Base-by-base conservation (phyloP, 768 basidiomycete genomes). In the Calvatia gigantea region DNA sequence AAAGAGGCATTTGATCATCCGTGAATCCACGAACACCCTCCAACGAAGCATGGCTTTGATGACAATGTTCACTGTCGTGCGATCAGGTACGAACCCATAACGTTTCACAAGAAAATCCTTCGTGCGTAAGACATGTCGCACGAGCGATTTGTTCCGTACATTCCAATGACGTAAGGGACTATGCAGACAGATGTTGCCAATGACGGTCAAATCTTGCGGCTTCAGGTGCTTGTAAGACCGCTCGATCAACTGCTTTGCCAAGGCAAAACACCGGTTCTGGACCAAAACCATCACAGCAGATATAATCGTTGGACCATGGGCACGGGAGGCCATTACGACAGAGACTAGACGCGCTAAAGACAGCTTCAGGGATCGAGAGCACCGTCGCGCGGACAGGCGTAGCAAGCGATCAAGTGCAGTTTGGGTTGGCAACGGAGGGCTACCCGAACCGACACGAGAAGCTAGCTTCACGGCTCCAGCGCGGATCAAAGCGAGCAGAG, bases 1-100 rank as follows among this genome's bases (percentile, higher is more conserved):
- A 55, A 91, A 89, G n/a, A 91, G 64, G 19, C 64, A 70, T 35
- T 81, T 76, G 42, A 89, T 65, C 52, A 73, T 73, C 15, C 53
- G 38, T 3, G 69, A 60, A 57, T 79, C 73, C 41, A 87, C 67
- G 17, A 69, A 70, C 0, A 63, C 58, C 29, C 69, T 70, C 81
- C 84, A 86, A 15, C 68, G 66, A 56, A 92, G 66, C 58, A 86
- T 70, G 6, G 76, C 78, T 64, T 84, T 85, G 57, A 89, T 56
- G 41, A 91, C 49, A 44, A 91, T 80, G 62, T 92, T 91, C 53
- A 80, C 70, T 4, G 91, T 91, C 35, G 87, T 73, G 8, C 84
- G 76, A 65, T 93, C 89, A 7, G 85, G 81, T 9, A 64, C 64
- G 64, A 91, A 88, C 6, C 69, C 75, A 33, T 75, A 73, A 41